Evolutionary conservation across 352 stramenopile genomes (phyloP).

Genomic region (Pythium brachiatum): DNA sequence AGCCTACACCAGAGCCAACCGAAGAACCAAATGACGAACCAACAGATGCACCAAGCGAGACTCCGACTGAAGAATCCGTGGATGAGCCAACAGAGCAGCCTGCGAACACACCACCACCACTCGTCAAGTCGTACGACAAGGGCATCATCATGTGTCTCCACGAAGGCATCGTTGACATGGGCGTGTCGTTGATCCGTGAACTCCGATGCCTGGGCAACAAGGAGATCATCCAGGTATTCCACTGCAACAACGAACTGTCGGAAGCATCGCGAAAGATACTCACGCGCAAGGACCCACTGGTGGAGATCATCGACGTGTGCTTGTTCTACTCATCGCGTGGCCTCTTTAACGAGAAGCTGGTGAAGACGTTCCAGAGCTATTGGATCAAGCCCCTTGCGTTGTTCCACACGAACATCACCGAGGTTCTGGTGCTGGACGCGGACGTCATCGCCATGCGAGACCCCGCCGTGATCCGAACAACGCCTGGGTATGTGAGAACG

Average conservation of each 20-base stretch:
- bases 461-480: conserved; percentile 37
- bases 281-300: conserved; percentile 17
- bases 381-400: conserved; percentile 66
- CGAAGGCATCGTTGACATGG: conserved; percentile 28
- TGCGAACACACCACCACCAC: neutral
- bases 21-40: neutral
- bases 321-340: conserved; percentile 28
- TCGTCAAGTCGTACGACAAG: conserved; percentile 25
- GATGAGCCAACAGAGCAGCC: neutral
- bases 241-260: conserved; percentile 24
- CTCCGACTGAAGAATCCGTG: conserved; percentile 1
- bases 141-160: conserved; percentile 37
- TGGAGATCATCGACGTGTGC: conserved; percentile 57
- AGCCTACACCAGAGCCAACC: neutral
- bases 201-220: conserved; percentile 27
- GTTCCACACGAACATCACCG: conserved; percentile 43
- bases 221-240: conserved; percentile 28
- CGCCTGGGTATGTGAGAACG: conserved; percentile 37
- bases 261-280: conserved; percentile 16
- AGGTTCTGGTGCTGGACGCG: conserved; percentile 50
- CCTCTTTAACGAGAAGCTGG: conserved; percentile 29
- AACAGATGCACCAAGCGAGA: conserved; percentile 4
- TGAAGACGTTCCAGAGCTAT: conserved; percentile 48
- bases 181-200: conserved; percentile 34
- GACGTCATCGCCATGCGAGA: conserved; percentile 52